A percentile compares a stretch with the other conserved stretches of the same genome.
Evolutionary conservation across 2,329 filamentous ascomycete genomes (phyloP).

Genomic region (Cyphellophora europaea): DNA sequence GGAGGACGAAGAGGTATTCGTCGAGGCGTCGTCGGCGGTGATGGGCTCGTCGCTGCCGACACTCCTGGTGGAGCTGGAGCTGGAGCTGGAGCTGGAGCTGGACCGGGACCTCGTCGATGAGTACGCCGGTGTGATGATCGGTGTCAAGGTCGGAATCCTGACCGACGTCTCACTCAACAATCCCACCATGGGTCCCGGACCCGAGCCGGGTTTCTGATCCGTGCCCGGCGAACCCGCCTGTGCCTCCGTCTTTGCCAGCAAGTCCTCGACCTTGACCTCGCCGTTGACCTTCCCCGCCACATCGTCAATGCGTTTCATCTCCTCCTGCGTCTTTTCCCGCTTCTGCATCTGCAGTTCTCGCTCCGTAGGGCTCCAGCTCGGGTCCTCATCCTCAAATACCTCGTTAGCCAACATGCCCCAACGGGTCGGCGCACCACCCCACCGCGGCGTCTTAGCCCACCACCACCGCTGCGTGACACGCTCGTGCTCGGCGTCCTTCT

Average conservation of each 20-base stretch:
- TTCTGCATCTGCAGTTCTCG: conserved; percentile 16
- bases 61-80: background rate
- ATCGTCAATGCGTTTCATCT: conserved; percentile 6
- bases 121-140: background rate
- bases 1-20: background rate
- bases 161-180: background rate
- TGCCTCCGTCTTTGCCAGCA: conserved; percentile 2
- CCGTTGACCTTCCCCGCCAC: background rate
- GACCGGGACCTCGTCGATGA: background rate
- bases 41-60: too few relatives aligned
- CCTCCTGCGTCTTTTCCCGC: conserved; percentile 11
- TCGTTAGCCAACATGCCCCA: conserved; percentile 21
- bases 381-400: conserved; percentile 18
- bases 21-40: too few relatives aligned
- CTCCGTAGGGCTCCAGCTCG: conserved; percentile 26
- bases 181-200: background rate
- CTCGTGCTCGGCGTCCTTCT: conserved; percentile 37
- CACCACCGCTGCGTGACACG: conserved; percentile 36
- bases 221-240: background rate
- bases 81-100: background rate
- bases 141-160: background rate
- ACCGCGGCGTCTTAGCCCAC: conserved; percentile 49
- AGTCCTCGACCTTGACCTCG: conserved; percentile 1
- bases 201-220: too few relatives aligned
- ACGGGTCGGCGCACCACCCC: conserved; percentile 40